Percentiles rank a stretch among this genome's conserved stretches.
Evolutionary conservation across 495 filamentous ascomycete genomes (phyloP).

Genomic region (Lichina pygmaea): DNA sequence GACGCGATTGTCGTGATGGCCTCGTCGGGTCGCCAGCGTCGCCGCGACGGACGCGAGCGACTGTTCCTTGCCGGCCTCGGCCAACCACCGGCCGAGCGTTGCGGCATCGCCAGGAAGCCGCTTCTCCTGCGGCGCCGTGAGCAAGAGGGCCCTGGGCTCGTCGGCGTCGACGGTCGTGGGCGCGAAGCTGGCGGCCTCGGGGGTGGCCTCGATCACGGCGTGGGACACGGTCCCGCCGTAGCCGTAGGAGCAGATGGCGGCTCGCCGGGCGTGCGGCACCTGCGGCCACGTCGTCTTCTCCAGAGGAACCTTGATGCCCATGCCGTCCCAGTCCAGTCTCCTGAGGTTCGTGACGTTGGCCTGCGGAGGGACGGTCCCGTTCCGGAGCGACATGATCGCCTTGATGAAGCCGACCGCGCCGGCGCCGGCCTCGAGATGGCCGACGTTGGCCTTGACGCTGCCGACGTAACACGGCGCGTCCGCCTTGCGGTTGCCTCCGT

Average conservation of each 20-base stretch:
- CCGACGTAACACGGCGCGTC: constrained; percentile 6
- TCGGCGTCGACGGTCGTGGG: neutral
- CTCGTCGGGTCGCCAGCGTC: constrained; percentile 9
- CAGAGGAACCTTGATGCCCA: constrained; percentile 5
- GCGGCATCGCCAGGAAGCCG: constrained; percentile 7
- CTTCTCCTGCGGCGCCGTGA: constrained; percentile 14
- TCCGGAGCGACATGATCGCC: constrained; percentile 10
- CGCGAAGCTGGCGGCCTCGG: neutral
- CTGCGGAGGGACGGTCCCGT: constrained; percentile 12
- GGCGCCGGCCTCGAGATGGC: constrained; percentile 17
- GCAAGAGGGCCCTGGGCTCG: constrained; percentile 4
- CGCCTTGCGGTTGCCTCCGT: constrained; percentile 3
- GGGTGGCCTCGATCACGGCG: constrained; percentile 12
- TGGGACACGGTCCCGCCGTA: constrained; percentile 19
- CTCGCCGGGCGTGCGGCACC: constrained; percentile 6
- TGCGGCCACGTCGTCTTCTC: constrained; percentile 2
- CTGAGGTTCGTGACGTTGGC: constrained; percentile 13
- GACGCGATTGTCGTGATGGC: constrained; percentile 10
- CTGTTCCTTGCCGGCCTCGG: constrained; percentile 3
- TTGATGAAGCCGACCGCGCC: constrained; percentile 17
- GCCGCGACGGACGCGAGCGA: constrained; percentile 4
- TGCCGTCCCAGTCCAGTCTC: constrained; percentile 7
- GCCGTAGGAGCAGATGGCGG: constrained; percentile 17
- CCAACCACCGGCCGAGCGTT: constrained; percentile 2
- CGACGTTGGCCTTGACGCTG: constrained; percentile 9